phyloP scores from a whole-genome alignment of 2,329 filamentous ascomycete genomes.

The Paecilomyces formosus region DNA sequence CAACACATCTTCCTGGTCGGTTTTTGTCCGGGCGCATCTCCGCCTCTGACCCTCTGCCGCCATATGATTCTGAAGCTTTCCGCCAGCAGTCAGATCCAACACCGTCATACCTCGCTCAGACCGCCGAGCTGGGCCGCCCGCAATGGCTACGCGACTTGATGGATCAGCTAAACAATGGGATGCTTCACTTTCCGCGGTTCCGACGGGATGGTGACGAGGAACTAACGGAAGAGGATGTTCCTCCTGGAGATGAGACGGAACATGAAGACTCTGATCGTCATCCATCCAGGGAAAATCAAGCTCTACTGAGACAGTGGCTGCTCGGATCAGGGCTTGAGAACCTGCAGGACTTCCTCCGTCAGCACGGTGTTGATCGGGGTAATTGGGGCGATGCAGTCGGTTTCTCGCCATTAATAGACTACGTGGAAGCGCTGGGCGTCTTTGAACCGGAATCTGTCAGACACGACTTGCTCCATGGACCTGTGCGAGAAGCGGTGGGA shows the following conservation, averaged over 20 bases:
- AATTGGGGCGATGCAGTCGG: constrained; percentile 34
- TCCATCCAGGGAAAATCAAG: constrained; percentile 18
- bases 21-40: constrained; percentile 61
- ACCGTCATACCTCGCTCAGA: constrained; percentile 21
- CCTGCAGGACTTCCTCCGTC: constrained; percentile 27
- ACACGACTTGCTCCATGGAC: constrained; percentile 20
- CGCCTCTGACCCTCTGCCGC: constrained; percentile 77
- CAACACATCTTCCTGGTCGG: constrained; percentile 59
- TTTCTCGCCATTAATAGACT: constrained; percentile 26
- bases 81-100: constrained; percentile 26
- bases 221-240: constrained; percentile 5
- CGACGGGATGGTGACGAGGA: constrained; percentile 12
- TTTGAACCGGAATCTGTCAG: constrained; percentile 17
- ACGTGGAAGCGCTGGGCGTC: constrained; percentile 24
- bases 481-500: constrained; percentile 24
- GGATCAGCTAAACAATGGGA: constrained; percentile 26
- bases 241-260: constrained; percentile 7
- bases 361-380: constrained; percentile 34
- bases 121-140: constrained; percentile 23
- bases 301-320: constrained; percentile 25
- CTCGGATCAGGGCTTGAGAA: constrained; percentile 23
- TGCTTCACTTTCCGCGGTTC: constrained; percentile 17
- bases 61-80: constrained; percentile 42
- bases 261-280: constrained; percentile 8
- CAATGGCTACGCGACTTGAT: constrained; percentile 30